Conservation (phyloP, 176 grass and related monocot genomes). For the Aechmea fasciata region DNA sequence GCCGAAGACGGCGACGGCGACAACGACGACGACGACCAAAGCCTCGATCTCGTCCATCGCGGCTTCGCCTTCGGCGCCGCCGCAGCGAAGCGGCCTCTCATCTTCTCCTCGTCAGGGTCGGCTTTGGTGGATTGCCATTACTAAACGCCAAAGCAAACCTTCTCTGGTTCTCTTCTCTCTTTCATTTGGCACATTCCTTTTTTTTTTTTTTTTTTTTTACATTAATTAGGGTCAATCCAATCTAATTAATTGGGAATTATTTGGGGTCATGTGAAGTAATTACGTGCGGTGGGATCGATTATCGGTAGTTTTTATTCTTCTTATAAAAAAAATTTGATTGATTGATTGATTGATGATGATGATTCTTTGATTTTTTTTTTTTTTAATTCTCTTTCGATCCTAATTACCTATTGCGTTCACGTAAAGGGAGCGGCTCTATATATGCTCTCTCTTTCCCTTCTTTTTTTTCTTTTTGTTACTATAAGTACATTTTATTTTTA, state of each 20-base stretch:
- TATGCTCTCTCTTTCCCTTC: conserved; percentile 7
- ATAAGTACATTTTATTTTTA: too few species aligned
- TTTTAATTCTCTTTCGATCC: not conserved
- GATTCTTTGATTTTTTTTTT: conserved; percentile 14
- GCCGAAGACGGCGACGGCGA: not conserved
- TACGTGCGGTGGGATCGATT: not conserved
- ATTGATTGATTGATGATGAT: not conserved
- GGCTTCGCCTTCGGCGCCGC: not conserved
- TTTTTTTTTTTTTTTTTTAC: not conserved
- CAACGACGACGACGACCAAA: not conserved
- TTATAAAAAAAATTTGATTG: too few species aligned
- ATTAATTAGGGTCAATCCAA: too few species aligned
- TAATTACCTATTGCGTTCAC: conserved; percentile 42
- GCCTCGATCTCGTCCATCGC: not conserved
- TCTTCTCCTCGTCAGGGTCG: conserved; percentile 37
- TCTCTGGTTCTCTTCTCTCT: conserved; percentile 4
- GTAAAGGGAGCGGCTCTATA: conserved; percentile 31
- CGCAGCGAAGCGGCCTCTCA: not conserved
- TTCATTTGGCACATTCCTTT: conserved; percentile 1
- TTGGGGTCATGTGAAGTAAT: conserved; percentile 1
- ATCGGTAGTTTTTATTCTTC: too few species aligned
- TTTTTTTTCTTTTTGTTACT: not conserved
- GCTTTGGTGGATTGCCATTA: conserved; percentile 81
- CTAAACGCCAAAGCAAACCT: conserved; percentile 25
- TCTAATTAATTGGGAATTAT: not conserved